Conservation (phyloP, 805 yeast genomes). For the Cyberlindnera lachancei region DNA sequence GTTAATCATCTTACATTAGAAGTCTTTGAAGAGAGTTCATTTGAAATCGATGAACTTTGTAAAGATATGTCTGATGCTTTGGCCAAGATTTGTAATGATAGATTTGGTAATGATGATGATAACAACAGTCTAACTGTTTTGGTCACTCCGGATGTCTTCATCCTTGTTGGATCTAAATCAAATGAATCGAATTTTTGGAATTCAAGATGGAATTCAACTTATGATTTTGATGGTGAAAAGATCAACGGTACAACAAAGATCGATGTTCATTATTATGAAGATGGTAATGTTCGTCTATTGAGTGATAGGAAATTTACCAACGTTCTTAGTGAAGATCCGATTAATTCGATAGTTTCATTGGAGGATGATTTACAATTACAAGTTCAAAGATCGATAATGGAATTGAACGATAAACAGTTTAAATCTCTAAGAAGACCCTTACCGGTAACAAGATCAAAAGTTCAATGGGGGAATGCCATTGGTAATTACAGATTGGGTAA, state of each 20-base stretch:
- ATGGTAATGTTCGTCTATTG: constrained; percentile 84
- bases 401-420: constrained; percentile 73
- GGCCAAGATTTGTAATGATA: constrained; percentile 37
- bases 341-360: constrained; percentile 41
- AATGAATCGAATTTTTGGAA: constrained; percentile 79
- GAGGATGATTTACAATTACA: constrained; percentile 57
- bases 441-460: constrained; percentile 85
- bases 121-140: constrained; percentile 49
- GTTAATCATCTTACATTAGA: constrained; percentile 45
- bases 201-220: constrained; percentile 79
- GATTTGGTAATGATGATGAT: constrained; percentile 59
- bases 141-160: constrained; percentile 21
- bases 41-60: constrained; percentile 18
- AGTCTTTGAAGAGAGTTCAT: constrained; percentile 47
- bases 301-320: constrained; percentile 31
- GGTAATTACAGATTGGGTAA: constrained; percentile 84
- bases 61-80: constrained; percentile 15
- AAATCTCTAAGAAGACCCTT: constrained; percentile 82
- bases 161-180: constrained; percentile 63
- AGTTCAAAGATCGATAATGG: constrained; percentile 55
- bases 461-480: constrained; percentile 92
- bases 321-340: constrained; percentile 18
- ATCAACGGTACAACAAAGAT: constrained; percentile 51
- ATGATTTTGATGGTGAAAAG: constrained; percentile 31
- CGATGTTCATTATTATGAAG: constrained; percentile 90